phyloP scores from a whole-genome alignment of 2,329 filamentous ascomycete species.

The Ophiocordyceps polyrhachis-furcata region DNA sequence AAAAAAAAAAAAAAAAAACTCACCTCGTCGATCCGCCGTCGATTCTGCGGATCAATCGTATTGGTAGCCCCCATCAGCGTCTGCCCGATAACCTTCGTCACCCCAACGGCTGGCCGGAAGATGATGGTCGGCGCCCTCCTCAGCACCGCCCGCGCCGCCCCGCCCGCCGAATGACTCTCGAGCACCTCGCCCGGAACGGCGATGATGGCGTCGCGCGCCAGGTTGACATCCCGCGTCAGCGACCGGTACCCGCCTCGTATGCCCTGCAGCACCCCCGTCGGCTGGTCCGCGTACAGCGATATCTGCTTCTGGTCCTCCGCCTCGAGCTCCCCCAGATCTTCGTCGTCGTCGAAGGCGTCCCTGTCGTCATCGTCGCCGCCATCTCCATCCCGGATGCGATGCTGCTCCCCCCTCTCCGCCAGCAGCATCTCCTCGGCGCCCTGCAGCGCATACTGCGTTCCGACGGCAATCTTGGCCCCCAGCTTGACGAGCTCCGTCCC shows the following conservation, averaged over 20 bases:
- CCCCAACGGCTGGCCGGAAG: slow-evolving; percentile 75
- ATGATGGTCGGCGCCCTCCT: slow-evolving; percentile 84
- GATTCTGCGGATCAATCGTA: slow-evolving; percentile 65
- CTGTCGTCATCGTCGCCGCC: slow-evolving; percentile 37
- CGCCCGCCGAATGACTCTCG: slow-evolving; percentile 65
- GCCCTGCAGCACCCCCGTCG: slow-evolving; percentile 72
- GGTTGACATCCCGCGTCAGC: slow-evolving; percentile 68
- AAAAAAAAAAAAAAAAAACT: no score
- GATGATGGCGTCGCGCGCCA: slow-evolving; percentile 80
- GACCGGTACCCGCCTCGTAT: slow-evolving; percentile 67
- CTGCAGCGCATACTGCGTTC: slow-evolving; percentile 83
- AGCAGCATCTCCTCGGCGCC: slow-evolving; percentile 73
- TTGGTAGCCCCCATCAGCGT: slow-evolving; percentile 87
- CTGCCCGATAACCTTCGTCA: slow-evolving; percentile 73
- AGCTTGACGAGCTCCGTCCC: slow-evolving; percentile 88
- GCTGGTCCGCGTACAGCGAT: slow-evolving; percentile 86
- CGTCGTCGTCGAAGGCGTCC: slow-evolving; percentile 45
- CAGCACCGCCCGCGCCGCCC: slow-evolving; percentile 60
- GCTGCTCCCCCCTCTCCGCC: slow-evolving; percentile 12
- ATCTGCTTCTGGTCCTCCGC: slow-evolving; percentile 60
- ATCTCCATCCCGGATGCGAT: slow-evolving; percentile 13
- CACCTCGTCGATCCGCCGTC: slow-evolving; percentile 73
- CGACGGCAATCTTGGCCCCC: slow-evolving; percentile 83
- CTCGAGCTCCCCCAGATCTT: slow-evolving; percentile 34
- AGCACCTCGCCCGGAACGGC: slow-evolving; percentile 83